Evolutionary conservation across 495 filamentous ascomycete species (phyloP), one percentile per base, ranked within the genome.

Genomic region (Trichocladium antarcticum): DNA sequence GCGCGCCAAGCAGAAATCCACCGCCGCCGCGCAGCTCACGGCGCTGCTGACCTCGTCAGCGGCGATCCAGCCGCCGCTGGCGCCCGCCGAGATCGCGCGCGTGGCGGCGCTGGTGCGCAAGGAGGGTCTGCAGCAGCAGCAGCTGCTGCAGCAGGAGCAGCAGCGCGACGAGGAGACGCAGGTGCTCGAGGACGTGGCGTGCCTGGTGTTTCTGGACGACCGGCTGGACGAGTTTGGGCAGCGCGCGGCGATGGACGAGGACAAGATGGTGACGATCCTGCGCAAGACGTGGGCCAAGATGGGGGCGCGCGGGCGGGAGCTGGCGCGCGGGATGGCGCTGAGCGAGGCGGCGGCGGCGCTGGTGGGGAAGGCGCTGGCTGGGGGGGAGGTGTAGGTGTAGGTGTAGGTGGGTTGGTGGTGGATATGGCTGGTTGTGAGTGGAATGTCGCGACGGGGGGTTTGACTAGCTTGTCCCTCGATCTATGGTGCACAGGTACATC

Each of bases 241-340:
- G 39, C 54, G 55, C 49, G 47, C 69, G 47, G 71, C 68, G 49
- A 72, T 75, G 60, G 79, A 74, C 56, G 85, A 89, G 66, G 82
- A 78, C 44, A 89, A 89, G 72, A 76, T 86, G 37, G 52, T 89
- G 11, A 69, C 58, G 11, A 88, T 92, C 50, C 61, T 92, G 65
- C 63, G 69, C 56, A 89, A 89, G 81, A 88, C 84, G 32, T 92
- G 86, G 86, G 81, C 53, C 39, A 92, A 92, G 75, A 89, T 92
- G 84, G 77, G 70, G 35, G 70, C 72, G 48, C 55, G 58, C 45
- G 86, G 84, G n/a, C 67, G 75, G 49, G 76, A 76, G 51, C 65
- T 89, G 63, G 86, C 86, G 22, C 58, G 87, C 55, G 58, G 69
- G 61, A 78, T 89, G 58, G 53, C 73, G 15, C 73, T 87, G 73